Evolutionary conservation across 2,329 filamentous ascomycete genomes (phyloP).

Genomic region (Aureobasidium sp.): DNA sequence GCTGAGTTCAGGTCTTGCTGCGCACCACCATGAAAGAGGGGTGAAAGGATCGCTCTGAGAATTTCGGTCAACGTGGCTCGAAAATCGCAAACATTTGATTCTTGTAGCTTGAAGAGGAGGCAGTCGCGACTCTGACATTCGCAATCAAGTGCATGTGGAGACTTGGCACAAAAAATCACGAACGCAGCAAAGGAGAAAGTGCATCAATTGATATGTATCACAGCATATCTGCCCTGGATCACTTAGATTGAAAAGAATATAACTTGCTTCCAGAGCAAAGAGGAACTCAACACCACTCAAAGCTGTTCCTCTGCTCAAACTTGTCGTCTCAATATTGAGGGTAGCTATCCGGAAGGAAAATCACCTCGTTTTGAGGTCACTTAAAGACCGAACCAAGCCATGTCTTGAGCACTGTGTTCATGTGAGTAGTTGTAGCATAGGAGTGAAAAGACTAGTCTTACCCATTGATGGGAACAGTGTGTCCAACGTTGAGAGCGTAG

Average conservation of each 20-base stretch:
- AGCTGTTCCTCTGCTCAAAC: neutral
- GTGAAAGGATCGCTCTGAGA: too few species aligned
- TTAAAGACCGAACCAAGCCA: slow-evolving; percentile 11
- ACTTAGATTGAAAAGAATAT: neutral
- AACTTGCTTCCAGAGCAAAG: neutral
- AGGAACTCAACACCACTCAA: neutral
- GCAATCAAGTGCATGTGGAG: neutral
- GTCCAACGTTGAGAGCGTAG: slow-evolving; percentile 30
- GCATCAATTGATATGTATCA: neutral
- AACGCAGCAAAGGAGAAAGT: neutral
- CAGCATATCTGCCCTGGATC: neutral
- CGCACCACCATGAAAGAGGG: too few species aligned
- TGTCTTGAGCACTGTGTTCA: neutral
- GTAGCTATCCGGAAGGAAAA: neutral
- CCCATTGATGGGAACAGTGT: slow-evolving; percentile 30
- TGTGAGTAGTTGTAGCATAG: neutral
- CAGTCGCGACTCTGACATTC: neutral
- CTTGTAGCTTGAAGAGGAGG: neutral
- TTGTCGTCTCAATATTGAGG: neutral
- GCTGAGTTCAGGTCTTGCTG: too few species aligned
- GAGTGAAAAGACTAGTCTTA: neutral
- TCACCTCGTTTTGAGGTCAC: too few species aligned
- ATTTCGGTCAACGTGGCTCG: too few species aligned
- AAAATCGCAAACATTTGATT: too few species aligned
- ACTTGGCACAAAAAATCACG: neutral